A percentile compares a stretch with the other conserved stretches of the same genome.
These are phyloP conservation scores for Lodderomyces pseudojiufengensis DNA, from an alignment of 1,139 yeast genomes.

Conservation along the genomic window DNA sequence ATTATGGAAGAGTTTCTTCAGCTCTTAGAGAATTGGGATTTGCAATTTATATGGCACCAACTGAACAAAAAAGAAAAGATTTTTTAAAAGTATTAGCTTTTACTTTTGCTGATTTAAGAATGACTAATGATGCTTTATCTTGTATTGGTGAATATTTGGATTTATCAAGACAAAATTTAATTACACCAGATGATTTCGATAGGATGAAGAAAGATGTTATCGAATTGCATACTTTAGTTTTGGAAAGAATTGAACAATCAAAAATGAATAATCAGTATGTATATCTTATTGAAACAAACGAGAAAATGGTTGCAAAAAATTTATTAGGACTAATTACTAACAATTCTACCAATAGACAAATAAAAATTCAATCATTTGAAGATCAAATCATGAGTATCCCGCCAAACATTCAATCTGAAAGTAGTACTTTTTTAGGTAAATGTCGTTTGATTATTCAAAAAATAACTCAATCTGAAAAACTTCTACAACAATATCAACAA, in stretches of 20 bases:
- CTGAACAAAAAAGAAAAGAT: slow-evolving; percentile 4
- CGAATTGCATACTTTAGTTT: slow-evolving; percentile 4
- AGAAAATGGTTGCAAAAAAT: not conserved
- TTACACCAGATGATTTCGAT: slow-evolving; percentile 6
- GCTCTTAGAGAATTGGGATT: slow-evolving; percentile 12
- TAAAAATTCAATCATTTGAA: slow-evolving; percentile 8
- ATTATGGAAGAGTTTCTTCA: slow-evolving; percentile 8
- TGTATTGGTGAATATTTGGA: slow-evolving; percentile 14
- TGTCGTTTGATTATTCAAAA: slow-evolving; percentile 11
- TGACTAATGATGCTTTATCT: slow-evolving; percentile 9
- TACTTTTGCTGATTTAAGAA: slow-evolving; percentile 8
- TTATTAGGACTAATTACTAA: slow-evolving; percentile 1
- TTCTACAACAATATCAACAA: slow-evolving; percentile 10
- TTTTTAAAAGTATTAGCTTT: slow-evolving; percentile 9
- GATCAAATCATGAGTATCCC: slow-evolving; percentile 11
- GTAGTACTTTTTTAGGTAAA: slow-evolving; percentile 11
- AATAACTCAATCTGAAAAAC: slow-evolving; percentile 6
- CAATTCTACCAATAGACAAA: slow-evolving; percentile 1
- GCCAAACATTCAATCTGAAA: slow-evolving; percentile 5
- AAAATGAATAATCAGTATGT: slow-evolving; percentile 6
- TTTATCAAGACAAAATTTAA: slow-evolving; percentile 7
- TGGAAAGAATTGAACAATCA: slow-evolving; percentile 4
- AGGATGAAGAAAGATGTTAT: slow-evolving; percentile 5
- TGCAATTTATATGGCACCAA: slow-evolving; percentile 10
- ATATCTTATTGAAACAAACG: not conserved